phyloP scores from a whole-genome alignment of 2,329 filamentous ascomycete genomes.

The Hypocreales sp. region DNA sequence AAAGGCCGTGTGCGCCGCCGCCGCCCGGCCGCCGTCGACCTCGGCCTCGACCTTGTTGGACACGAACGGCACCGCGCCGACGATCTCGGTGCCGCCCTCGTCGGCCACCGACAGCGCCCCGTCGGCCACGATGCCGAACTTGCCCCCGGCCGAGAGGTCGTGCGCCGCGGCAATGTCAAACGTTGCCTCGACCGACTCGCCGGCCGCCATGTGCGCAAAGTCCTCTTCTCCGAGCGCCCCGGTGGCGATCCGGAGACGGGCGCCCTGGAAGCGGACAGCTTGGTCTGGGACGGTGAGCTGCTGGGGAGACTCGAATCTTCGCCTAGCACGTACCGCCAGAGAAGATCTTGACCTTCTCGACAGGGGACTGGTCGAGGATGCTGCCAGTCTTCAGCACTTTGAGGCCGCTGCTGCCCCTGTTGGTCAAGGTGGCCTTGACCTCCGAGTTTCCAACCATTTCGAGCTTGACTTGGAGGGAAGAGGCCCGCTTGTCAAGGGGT shows the following conservation, averaged over 20 bases:
- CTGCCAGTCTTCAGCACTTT: constrained; percentile 38
- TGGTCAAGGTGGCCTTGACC: constrained; percentile 36
- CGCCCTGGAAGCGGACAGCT: constrained; percentile 33
- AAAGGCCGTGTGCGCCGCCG: constrained; percentile 30
- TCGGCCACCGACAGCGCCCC: constrained; percentile 42
- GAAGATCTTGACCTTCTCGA: constrained; percentile 37
- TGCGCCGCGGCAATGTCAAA: constrained; percentile 42
- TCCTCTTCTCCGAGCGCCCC: constrained; percentile 26
- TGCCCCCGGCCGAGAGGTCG: constrained; percentile 33
- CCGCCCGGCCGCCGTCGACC: constrained; percentile 40
- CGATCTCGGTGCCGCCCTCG: constrained; percentile 32
- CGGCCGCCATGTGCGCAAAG: constrained; percentile 32
- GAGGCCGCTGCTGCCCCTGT: constrained; percentile 31
- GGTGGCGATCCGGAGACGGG: constrained; percentile 32
- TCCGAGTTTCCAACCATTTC: constrained; percentile 33
- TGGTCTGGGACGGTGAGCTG: constrained; percentile 11
- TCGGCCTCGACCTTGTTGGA: constrained; percentile 42
- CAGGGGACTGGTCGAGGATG: constrained; percentile 33
- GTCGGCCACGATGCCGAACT: constrained; percentile 37
- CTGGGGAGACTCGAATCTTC: background rate
- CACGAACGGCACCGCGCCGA: constrained; percentile 37
- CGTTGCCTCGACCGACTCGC: constrained; percentile 32
- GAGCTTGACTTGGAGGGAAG: constrained; percentile 27
- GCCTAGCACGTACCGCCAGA: constrained; percentile 23
- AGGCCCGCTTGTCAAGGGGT: constrained; percentile 21